Base-by-base conservation (phyloP, 495 filamentous ascomycete species). In the Glarea lozoyensis region DNA sequence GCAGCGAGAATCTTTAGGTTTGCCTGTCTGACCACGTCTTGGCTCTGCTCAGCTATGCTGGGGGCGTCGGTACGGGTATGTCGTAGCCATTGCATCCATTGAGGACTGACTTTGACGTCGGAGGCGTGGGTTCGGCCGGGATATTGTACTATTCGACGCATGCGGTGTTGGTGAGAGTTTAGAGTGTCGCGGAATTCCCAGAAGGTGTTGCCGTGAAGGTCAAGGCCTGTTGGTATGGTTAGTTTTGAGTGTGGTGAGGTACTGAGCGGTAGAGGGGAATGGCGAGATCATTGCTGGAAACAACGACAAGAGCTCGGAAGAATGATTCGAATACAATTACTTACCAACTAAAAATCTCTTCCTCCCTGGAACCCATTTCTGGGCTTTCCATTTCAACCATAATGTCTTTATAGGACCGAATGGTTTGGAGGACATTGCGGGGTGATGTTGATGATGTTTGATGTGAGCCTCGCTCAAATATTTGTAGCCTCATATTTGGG, bases 41-140 rank as follows among this genome's bases (percentile, higher is more conserved):
- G 59, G 29, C 67, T 64, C 52, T 93, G 90, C 60, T 98, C 92
- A 13, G 68, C 51, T 13, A 95, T 63, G 0, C 75, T 76, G 0
- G 92, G 92, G 0, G 93, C 69, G 5, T 75, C 57, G 5, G 55
- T 13, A 3, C 92, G 83, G 7, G 85, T 84, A 51, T 93, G 75
- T 27, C 93, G 86, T 10, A 98, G 80, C 92, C 92, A 98, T 60
- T 96, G 90, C 60, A 90, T 86, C 92, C 92, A 98, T 66, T 83
- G 79, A 1, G 90, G 84, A 65, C 66, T 52, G 43, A 69, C 57
- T 6, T 46, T 43, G 15, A 37, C 5, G 5, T 37, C 35, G n/a
- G n/a, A n/a, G n/a, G n/a, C n/a, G n/a, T n/a, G n/a, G n/a, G n/a
- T n/a, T n/a, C n/a, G n/a, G n/a, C n/a, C n/a, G n/a, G 66, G 69